Percentiles rank a stretch among this genome's conserved stretches.
Evolutionary conservation across 371 early-diverging fungal species (phyloP).

Genomic region (Mortierella sp.): DNA sequence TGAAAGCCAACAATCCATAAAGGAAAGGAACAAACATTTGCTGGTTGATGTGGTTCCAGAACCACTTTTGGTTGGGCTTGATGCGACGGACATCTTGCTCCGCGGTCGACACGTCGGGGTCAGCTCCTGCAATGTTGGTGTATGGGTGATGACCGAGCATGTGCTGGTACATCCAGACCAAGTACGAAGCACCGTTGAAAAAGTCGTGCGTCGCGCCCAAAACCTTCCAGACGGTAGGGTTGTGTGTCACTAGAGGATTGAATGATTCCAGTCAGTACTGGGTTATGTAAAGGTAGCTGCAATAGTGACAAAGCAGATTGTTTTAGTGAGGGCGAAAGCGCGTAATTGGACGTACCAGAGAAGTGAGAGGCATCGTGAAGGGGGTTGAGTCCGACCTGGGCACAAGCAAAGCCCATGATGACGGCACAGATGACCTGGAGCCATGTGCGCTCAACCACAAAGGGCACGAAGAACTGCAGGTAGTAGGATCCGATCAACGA

Average conservation of each 20-base stretch:
- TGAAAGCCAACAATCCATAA: conserved; percentile 67
- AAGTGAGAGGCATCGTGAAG: conserved; percentile 72
- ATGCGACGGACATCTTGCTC: conserved; percentile 71
- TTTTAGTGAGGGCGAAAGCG: too few relatives aligned
- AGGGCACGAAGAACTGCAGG: conserved; percentile 58
- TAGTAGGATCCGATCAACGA: conserved; percentile 59
- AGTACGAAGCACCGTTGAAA: conserved; percentile 68
- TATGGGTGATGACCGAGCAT: conserved; percentile 73
- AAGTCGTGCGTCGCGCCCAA: conserved; percentile 71
- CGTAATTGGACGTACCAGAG: conserved; percentile 45
- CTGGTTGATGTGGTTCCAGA: conserved; percentile 62
- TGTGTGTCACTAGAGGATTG: conserved; percentile 58
- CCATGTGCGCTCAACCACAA: conserved; percentile 54
- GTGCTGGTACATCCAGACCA: conserved; percentile 73
- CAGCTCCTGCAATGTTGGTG: conserved; percentile 70
- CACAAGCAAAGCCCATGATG: conserved; percentile 64
- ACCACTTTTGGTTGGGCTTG: conserved; percentile 66
- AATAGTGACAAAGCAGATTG: too few relatives aligned
- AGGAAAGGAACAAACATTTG: conserved; percentile 65
- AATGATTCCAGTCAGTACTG: too few relatives aligned
- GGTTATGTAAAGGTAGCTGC: not conserved
- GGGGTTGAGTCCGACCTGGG: conserved; percentile 67
- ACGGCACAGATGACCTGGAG: conserved; percentile 59
- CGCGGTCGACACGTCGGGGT: conserved; percentile 66
- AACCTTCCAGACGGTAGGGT: conserved; percentile 65